Evolutionary conservation across 1,284 basidiomycete species (phyloP).

Genomic region (Tilletia walkeri): DNA sequence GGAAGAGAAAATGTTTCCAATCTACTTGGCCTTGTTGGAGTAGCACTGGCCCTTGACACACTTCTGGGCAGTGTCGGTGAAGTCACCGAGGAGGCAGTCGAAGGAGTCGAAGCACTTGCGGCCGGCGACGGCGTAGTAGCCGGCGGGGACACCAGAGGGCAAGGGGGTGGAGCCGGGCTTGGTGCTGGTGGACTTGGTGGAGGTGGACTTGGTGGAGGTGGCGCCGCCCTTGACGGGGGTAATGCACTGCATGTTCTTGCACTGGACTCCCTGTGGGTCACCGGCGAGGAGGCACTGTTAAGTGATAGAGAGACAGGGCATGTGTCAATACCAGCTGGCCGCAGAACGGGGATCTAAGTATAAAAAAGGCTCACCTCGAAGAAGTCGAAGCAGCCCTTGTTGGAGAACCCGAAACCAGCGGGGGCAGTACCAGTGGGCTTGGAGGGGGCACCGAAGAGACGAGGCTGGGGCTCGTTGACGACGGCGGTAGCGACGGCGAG

Average conservation of each 20-base stretch:
- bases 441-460: constrained; percentile 16
- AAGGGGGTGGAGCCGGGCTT: not conserved
- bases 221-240: not conserved
- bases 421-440: constrained; percentile 8
- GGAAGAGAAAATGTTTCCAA: too few relatives aligned
- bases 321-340: too few relatives aligned
- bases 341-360: too few relatives aligned
- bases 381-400: constrained; percentile 16
- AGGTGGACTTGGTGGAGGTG: constrained; percentile 1
- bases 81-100: constrained; percentile 10
- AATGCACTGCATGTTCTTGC: constrained; percentile 1
- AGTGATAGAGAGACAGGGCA: too few relatives aligned
- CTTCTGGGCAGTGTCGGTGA: constrained; percentile 10
- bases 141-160: constrained; percentile 12
- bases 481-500: constrained; percentile 1
- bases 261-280: constrained; percentile 9
- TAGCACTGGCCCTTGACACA: constrained; percentile 3
- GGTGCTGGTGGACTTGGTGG: not conserved
- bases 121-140: constrained; percentile 1
- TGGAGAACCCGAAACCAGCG: constrained; percentile 11
- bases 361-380: not conserved
- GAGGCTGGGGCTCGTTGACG: not conserved
- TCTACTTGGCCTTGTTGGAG: not conserved
- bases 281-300: constrained; percentile 14
- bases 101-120: constrained; percentile 9